Conservation (phyloP, 257 asterid species). For the Lycium ferocissimum region DNA sequence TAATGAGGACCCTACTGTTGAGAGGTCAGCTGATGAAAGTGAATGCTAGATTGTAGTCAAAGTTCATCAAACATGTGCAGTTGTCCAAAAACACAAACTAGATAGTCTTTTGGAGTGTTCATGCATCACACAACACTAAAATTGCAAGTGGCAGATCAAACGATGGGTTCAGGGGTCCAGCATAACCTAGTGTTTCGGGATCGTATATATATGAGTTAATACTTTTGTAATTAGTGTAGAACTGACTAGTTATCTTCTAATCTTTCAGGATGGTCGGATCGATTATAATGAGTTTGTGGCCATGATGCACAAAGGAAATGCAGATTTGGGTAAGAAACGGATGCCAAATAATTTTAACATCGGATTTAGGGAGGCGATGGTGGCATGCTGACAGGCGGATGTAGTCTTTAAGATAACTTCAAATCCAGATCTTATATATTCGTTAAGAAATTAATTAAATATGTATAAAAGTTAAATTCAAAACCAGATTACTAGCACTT, state of each 20-base stretch:
- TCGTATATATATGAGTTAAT: too few relatives aligned
- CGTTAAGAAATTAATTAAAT: neutral
- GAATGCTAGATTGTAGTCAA: neutral
- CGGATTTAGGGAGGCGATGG: slow-evolving; percentile 37
- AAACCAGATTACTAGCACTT: neutral
- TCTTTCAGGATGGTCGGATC: slow-evolving; percentile 55
- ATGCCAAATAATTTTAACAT: slow-evolving; percentile 30
- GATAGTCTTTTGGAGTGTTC: neutral
- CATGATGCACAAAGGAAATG: slow-evolving; percentile 57
- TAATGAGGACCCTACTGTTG: neutral
- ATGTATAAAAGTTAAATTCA: neutral
- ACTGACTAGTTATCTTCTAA: neutral
- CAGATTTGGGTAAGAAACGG: slow-evolving; percentile 48
- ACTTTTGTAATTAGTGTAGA: too few relatives aligned
- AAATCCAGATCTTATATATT: neutral
- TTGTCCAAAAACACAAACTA: neutral
- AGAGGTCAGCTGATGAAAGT: neutral
- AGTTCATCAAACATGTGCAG: neutral
- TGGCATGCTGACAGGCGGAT: slow-evolving; percentile 28
- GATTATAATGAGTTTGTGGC: slow-evolving; percentile 62
- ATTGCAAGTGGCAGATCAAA: neutral
- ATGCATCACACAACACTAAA: neutral
- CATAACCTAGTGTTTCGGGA: neutral
- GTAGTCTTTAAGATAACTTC: neutral
- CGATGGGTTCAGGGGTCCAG: neutral